phyloP scores from a whole-genome alignment of 441 rosid species.

The Erysimum pusillum region DNA sequence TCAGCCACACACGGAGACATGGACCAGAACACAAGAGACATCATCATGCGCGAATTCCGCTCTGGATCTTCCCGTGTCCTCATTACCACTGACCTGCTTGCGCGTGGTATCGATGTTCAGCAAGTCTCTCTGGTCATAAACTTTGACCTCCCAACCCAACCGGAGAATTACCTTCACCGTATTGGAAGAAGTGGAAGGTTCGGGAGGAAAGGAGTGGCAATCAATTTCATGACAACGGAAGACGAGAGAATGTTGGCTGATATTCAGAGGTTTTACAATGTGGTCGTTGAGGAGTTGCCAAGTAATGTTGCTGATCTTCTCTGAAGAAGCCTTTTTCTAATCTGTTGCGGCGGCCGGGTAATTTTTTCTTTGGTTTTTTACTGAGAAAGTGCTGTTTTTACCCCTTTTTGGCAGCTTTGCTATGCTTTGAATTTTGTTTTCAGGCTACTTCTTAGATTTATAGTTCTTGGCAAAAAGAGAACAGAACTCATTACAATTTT shows the following conservation, averaged over 20 bases:
- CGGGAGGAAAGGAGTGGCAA: conserved; percentile 52
- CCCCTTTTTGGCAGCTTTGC: conserved; percentile 16
- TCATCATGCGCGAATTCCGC: conserved; percentile 51
- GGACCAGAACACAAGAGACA: conserved; percentile 54
- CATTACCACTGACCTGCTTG: conserved; percentile 51
- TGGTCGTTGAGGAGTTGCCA: conserved; percentile 50
- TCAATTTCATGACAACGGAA: conserved; percentile 46
- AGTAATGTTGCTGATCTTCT: conserved; percentile 52
- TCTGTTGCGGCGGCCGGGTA: conserved; percentile 12
- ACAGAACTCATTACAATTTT: conserved; percentile 32
- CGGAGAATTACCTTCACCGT: conserved; percentile 53
- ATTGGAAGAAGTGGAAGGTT: conserved; percentile 56
- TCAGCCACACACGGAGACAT: conserved; percentile 54
- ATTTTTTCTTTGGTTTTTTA: not conserved
- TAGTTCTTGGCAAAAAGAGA: conserved; percentile 22
- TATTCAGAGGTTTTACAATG: conserved; percentile 81
- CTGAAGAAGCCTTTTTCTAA: conserved; percentile 35
- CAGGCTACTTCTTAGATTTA: conserved; percentile 22
- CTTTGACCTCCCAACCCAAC: conserved; percentile 52
- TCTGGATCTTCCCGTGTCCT: conserved; percentile 53
- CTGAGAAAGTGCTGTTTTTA: conserved; percentile 13
- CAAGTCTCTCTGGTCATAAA: conserved; percentile 53
- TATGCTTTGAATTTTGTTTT: conserved; percentile 21
- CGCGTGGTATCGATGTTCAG: conserved; percentile 53
- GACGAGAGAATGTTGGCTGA: conserved; percentile 53